These are phyloP conservation scores for Zygoascus tannicola DNA, from an alignment of 805 yeast genomes.

Conservation along the genomic window DNA sequence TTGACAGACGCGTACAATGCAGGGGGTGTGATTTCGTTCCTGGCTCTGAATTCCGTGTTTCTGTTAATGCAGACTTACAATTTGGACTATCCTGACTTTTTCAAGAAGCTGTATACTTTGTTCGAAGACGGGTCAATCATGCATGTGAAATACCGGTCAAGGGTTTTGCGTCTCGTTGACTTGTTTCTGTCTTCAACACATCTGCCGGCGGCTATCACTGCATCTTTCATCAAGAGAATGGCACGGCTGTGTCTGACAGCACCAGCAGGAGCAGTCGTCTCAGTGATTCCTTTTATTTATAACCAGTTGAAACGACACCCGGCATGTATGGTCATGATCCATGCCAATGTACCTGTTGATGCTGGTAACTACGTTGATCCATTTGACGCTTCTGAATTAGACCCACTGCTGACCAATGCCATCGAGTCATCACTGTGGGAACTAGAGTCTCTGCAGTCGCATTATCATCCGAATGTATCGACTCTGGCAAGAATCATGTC, in stretches of 20 bases:
- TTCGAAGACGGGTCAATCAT: slow-evolving; percentile 59
- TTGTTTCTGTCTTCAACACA: slow-evolving; percentile 81
- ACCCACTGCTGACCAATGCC: slow-evolving; percentile 76
- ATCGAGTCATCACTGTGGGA: slow-evolving; percentile 90
- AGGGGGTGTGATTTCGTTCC: slow-evolving; percentile 54
- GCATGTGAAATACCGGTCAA: slow-evolving; percentile 70
- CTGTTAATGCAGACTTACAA: slow-evolving; percentile 73
- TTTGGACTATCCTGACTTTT: slow-evolving; percentile 88
- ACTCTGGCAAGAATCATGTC: slow-evolving; percentile 79
- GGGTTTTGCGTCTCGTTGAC: slow-evolving; percentile 82
- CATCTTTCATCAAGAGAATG: slow-evolving; percentile 79
- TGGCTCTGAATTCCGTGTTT: slow-evolving; percentile 82
- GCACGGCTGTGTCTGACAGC: slow-evolving; percentile 66
- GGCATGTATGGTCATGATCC: slow-evolving; percentile 83
- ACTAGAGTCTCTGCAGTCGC: slow-evolving; percentile 63
- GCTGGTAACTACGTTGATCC: slow-evolving; percentile 43
- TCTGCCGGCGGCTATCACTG: slow-evolving; percentile 70
- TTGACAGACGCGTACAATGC: slow-evolving; percentile 73
- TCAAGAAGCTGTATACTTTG: slow-evolving; percentile 67
- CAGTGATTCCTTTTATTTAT: slow-evolving; percentile 83
- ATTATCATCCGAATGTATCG: slow-evolving; percentile 93
- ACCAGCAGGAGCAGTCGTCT: slow-evolving; percentile 83
- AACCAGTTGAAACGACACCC: slow-evolving; percentile 88
- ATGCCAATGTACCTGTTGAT: slow-evolving; percentile 35
- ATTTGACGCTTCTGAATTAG: slow-evolving; percentile 49